Conservation (phyloP, 164 flowering plant species). For the Umbilicus rupestris region DNA sequence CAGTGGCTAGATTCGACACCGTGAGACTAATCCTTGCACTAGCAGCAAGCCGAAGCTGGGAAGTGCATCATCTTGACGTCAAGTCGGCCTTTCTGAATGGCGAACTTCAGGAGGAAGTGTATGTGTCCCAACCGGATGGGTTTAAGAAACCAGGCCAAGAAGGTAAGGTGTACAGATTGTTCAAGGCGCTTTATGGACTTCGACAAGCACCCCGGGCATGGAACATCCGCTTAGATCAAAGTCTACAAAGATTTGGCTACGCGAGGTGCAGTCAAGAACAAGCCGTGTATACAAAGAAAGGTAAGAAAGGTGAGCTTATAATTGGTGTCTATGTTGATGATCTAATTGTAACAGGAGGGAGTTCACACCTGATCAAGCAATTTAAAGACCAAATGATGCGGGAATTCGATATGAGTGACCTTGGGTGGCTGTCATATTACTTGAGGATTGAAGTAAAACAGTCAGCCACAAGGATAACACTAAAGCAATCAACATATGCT, state of each 20-base stretch:
- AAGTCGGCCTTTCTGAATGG: not conserved
- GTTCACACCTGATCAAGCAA: not conserved
- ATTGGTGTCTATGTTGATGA: not conserved
- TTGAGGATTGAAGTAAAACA: not conserved
- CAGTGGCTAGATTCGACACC: not conserved
- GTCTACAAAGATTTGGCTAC: not conserved
- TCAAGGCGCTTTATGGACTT: not conserved
- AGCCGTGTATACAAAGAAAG: not conserved
- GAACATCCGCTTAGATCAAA: not conserved
- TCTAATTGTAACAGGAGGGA: not conserved
- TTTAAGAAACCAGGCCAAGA: not conserved
- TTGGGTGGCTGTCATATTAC: too few relatives aligned
- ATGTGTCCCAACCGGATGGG: not conserved
- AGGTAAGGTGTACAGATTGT: not conserved
- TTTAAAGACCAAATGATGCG: not conserved
- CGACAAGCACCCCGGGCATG: not conserved
- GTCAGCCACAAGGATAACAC: not conserved
- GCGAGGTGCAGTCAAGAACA: not conserved
- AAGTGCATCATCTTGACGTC: not conserved
- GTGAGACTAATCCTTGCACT: not conserved
- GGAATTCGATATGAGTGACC: not conserved
- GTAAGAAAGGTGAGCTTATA: not conserved
- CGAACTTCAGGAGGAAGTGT: not conserved
- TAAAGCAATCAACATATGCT: not conserved
- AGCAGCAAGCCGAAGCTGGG: not conserved